Percentiles rank a stretch among this genome's conserved stretches.
These are phyloP conservation scores for Arthrinium puccinioides DNA, from an alignment of 2,329 filamentous ascomycete genomes.

Conservation along the genomic window DNA sequence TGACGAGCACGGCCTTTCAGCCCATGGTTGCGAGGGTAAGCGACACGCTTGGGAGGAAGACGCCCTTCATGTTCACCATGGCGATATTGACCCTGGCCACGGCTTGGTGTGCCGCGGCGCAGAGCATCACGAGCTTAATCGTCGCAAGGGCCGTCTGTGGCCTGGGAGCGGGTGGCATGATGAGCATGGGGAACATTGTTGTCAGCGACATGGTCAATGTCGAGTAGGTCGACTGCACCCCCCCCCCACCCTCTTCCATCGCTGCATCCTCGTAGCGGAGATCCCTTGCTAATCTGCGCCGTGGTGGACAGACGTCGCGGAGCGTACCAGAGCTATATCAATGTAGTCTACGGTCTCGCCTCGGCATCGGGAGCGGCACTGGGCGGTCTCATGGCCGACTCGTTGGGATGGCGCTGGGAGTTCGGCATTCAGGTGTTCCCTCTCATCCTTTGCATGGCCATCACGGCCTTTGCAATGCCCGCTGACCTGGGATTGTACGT, in stretches of 20 bases:
- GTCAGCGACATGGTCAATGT: conserved; percentile 70
- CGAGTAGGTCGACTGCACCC: conserved; percentile 36
- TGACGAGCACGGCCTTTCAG: conserved; percentile 71
- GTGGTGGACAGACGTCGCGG: conserved; percentile 40
- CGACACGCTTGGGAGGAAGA: conserved; percentile 64
- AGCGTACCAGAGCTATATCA: conserved; percentile 65
- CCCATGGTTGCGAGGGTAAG: conserved; percentile 68
- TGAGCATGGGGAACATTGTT: conserved; percentile 63
- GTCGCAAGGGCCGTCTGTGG: conserved; percentile 64
- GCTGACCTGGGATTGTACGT: conserved; percentile 42
- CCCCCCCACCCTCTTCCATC: not conserved
- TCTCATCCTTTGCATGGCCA: conserved; percentile 35
- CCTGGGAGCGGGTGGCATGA: conserved; percentile 63
- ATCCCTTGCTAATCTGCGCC: not conserved
- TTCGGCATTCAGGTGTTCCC: conserved; percentile 56
- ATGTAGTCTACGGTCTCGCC: conserved; percentile 55
- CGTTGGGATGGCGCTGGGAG: conserved; percentile 67
- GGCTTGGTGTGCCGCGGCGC: conserved; percentile 61
- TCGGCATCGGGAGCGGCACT: conserved; percentile 58
- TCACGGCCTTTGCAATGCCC: conserved; percentile 43
- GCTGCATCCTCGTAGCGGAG: not conserved
- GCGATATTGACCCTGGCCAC: conserved; percentile 58
- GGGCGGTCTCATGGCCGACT: conserved; percentile 63
- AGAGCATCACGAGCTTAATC: conserved; percentile 63
- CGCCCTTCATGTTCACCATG: conserved; percentile 58